Base-by-base conservation (phyloP, 1,139 yeast genomes). In the Hyphopichia burtonii region DNA sequence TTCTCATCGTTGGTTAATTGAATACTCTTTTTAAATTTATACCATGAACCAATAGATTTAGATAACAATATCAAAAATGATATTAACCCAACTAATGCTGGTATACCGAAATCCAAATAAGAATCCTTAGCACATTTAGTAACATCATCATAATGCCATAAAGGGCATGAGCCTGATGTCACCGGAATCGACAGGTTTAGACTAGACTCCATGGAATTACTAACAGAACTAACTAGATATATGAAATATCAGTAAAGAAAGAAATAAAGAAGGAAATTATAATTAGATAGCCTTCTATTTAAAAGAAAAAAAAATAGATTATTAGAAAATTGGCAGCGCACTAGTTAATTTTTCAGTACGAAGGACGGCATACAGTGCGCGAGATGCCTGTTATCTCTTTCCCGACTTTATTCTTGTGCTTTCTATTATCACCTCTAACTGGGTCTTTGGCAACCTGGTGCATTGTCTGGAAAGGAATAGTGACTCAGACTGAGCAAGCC, bases 91-190 rank as follows among this genome's bases (percentile, higher is more conserved):
- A 72, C 50, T 2, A 63, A 46, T 7, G 64, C 37, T 0, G 79
- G 78, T 6, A 38, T 22, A 9, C 37, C 41, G 28, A 38, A 38
- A 28, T 34, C 41, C 20, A 38, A 34, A 11, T 64, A 55, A 40
- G 56, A 52, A 37, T 70, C 69, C 39, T 77, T 63, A 9, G 74
- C 71, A 56, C 81, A 77, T 16, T 50, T 53, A 5, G 82, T 68
- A 39, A 80, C 62, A 54, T 73, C 78, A 48, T 73, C 78, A 48
- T 63, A 68, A 42, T 58, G 55, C 79, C 79, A 74, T 38, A 66
- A 51, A 28, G 56, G 52, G 46, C 22, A n/a, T 25, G 28, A 25
- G 28, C n/a, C 11, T 8, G 28, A 11, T 10, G 12, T 9, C 12
- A 9, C 12, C 16, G 37, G 37, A 5, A 9, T 23, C 15, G 31